Conservation (phyloP, 805 yeast species). For the Starmera dryadoides region DNA sequence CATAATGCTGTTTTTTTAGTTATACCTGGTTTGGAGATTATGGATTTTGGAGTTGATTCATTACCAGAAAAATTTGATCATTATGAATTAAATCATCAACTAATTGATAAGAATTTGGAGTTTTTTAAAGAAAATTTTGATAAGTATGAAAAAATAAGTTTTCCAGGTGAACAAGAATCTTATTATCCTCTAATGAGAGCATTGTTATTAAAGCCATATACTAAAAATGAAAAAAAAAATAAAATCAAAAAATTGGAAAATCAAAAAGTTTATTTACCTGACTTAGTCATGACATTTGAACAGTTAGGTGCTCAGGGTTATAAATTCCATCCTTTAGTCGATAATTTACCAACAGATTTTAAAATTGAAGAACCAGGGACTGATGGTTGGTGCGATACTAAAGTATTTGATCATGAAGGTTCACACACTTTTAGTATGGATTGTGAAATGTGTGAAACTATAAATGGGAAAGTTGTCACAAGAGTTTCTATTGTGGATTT, state of each 20-base stretch:
- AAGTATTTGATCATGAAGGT: slow-evolving; percentile 44
- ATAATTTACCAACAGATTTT: slow-evolving; percentile 6
- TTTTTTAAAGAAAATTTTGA: slow-evolving; percentile 34
- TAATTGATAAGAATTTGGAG: slow-evolving; percentile 14
- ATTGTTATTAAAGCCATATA: slow-evolving; percentile 47
- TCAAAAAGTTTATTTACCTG: slow-evolving; percentile 36
- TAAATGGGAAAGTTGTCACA: slow-evolving; percentile 58
- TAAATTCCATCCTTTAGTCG: slow-evolving; percentile 48
- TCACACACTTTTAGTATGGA: slow-evolving; percentile 74
- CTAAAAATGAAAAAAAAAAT: slow-evolving; percentile 47
- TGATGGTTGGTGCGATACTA: slow-evolving; percentile 50
- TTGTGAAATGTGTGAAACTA: slow-evolving; percentile 86
- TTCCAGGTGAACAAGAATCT: slow-evolving; percentile 62
- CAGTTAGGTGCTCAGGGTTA: slow-evolving; percentile 43
- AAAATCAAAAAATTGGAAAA: slow-evolving; percentile 22
- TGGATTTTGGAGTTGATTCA: slow-evolving; percentile 33
- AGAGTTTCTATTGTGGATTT: slow-evolving; percentile 70
- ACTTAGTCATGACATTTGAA: slow-evolving; percentile 43
- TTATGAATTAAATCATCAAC: slow-evolving; percentile 3
- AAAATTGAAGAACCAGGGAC: slow-evolving; percentile 4
- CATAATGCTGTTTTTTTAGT: slow-evolving; percentile 50
- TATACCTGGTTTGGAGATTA: slow-evolving; percentile 55
- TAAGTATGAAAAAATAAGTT: slow-evolving; percentile 38
- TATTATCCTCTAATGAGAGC: slow-evolving; percentile 48
- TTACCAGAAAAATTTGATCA: slow-evolving; percentile 3